Conservation (phyloP, 2,329 filamentous ascomycete species). For the Beauveria rudraprayagi region DNA sequence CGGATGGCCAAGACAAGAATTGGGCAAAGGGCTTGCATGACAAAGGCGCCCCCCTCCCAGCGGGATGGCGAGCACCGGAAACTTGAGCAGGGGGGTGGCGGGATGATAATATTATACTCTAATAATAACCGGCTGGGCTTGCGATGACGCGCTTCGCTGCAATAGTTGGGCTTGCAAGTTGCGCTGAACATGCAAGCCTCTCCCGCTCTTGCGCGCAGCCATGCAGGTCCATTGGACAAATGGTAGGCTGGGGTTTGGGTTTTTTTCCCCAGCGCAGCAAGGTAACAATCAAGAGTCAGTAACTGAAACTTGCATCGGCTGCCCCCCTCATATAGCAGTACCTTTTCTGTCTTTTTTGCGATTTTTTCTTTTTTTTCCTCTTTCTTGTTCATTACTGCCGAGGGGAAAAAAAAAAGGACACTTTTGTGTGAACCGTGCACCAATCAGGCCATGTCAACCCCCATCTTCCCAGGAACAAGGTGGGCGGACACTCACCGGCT, state of each 20-base stretch:
- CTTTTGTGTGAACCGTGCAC: no score
- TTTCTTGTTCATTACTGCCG: no score
- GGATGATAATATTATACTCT: neutral
- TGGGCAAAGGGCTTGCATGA: neutral
- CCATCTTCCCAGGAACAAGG: no score
- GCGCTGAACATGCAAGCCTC: slow-evolving; percentile 1
- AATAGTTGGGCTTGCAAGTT: neutral
- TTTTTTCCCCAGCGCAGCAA: neutral
- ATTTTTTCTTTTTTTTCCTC: neutral
- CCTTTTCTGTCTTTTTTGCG: neutral
- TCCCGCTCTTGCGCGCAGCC: neutral
- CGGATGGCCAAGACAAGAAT: neutral
- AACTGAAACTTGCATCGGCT: slow-evolving; percentile 4
- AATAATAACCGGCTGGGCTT: neutral
- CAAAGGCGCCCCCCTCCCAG: neutral
- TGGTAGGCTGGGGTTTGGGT: neutral
- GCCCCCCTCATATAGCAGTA: neutral
- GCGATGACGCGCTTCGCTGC: neutral
- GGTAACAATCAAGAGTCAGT: neutral
- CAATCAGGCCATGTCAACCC: no score
- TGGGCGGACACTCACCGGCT: no score
- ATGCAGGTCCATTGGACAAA: neutral
- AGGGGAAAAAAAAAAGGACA: no score
- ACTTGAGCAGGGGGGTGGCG: no score
- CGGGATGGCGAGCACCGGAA: neutral